Percentiles rank a stretch among this genome's conserved stretches.
Evolutionary conservation across 2,329 filamentous ascomycete species (phyloP).

Genomic region (Dichotomopilus funicola): DNA sequence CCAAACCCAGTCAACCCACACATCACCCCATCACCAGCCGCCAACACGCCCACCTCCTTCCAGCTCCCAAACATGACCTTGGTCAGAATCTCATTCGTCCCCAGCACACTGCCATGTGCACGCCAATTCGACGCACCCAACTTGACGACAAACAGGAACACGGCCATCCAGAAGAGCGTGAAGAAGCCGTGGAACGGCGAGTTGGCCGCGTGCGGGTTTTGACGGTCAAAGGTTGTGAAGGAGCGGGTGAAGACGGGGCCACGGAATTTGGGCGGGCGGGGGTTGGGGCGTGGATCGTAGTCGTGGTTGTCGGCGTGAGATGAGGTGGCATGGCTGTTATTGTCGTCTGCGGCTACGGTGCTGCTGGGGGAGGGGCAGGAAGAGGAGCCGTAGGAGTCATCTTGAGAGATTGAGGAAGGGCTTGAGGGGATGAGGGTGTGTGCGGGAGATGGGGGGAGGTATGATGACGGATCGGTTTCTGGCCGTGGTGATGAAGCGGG

Average conservation of each 20-base stretch:
- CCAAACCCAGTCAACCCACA: constrained; percentile 59
- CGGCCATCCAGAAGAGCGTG: constrained; percentile 68
- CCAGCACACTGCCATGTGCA: constrained; percentile 61
- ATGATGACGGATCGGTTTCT: too few species aligned
- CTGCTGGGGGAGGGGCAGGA: background rate
- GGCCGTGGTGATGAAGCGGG: too few species aligned
- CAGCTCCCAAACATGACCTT: constrained; percentile 48
- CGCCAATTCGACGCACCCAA: constrained; percentile 63
- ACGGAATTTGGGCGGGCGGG: constrained; percentile 30
- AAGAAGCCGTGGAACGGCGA: constrained; percentile 76
- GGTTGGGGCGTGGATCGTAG: background rate
- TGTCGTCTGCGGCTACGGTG: background rate
- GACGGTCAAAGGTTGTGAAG: constrained; percentile 68
- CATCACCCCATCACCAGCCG: constrained; percentile 63
- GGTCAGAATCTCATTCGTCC: constrained; percentile 64
- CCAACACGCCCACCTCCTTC: constrained; percentile 44
- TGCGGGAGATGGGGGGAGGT: too few species aligned
- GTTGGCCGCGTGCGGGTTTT: constrained; percentile 57
- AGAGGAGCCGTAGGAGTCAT: background rate
- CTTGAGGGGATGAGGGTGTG: too few species aligned
- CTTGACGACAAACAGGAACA: constrained; percentile 59
- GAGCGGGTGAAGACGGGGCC: constrained; percentile 65
- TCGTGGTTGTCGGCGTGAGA: background rate
- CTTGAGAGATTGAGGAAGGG: too few species aligned
- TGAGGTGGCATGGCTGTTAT: background rate